Evolutionary conservation across 768 basidiomycete genomes (phyloP), one percentile per base, ranked within the genome.

Genomic region (Kwoniella botswanensis): DNA sequence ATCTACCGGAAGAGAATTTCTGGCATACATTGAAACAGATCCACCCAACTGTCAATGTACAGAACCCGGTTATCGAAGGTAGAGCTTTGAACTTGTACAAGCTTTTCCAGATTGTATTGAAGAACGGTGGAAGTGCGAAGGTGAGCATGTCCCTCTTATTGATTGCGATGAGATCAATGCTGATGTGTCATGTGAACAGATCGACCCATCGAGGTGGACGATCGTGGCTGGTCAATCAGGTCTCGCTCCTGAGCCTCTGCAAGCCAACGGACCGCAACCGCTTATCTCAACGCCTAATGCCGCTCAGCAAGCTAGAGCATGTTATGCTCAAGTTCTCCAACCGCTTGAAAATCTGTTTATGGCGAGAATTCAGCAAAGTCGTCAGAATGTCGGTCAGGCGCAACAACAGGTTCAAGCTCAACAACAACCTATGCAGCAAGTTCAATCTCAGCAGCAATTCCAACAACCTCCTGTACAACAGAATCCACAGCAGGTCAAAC

Each of bases 51-150:
- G 21, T 62, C 2, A 68, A 70, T 50, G 42, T 79, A 26, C 50
- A 62, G n/a, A 64, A 66, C 7, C 79, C 79, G 0, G 29, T 58
- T 1, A 66, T 80, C 29, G 76, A 78, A 9, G 74, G 72, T 21
- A 65, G 63, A 57, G 65, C 24, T 18, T 54, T 80, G 21, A 74
- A 76, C 56, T 29, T 80, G 52, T 70, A 72, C 58, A 65, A 69
- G 56, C 57, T 80, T 22, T 75, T 78, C 60, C 69, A 58, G n/a
- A 55, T 78, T 18, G 77, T 80, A 6, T 69, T 78, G 67, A 65
- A 67, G 46, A 75, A 76, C 43, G 74, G 75, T 46, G 79, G 79
- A 15, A 71, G 71, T 61, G 69, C 65, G 1, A 74, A 73, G 54
- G 77, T 78, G 59, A 65, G 78, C 64, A 3, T 13, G 0, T 13